Base-by-base conservation (phyloP, 345 rosid genomes). In the Arabis hirsuta region DNA sequence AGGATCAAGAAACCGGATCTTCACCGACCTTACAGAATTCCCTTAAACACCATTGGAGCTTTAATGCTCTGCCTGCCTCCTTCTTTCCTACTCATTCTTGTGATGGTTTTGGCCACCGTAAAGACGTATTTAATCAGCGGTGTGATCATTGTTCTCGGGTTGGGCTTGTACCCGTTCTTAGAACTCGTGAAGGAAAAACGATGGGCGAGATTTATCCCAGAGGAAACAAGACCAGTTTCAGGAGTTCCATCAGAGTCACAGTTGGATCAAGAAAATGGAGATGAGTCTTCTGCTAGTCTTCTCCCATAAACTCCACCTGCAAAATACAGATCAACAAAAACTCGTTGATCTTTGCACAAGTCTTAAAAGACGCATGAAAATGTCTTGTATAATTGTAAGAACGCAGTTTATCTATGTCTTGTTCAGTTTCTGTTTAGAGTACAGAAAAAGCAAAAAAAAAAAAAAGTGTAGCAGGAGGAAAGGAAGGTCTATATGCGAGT, bases 1-100 rank as follows among this genome's bases (percentile, higher is more conserved):
- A 77, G 95, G 81, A 73, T 91, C 36, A 84, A 86, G 81, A 94
- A 85, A 71, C 91, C 97, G 0, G 88, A 89, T 43, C 94, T 89
- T 24, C 81, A 81, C 43, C 76, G 91, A 51, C 98, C 97, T 41
- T 94, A 90, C 48, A 84, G 46, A 73, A 87, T 90, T 48, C 95
- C 95, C 0, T 69, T 91, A 63, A 79, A 82, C 42, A 94, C 96
- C 39, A 59, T 81, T 48, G 98, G 98, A 16, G 87, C 54, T 11
- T 53, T 83, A 11, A 14, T 88, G 72, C 85, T 88, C 14, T 88
- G 98, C 77, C 48, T 89, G 52, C 97, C 89, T 36, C 96, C 96
- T 16, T 76, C 94, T 13, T 12, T 82, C 41, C 81, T 94, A 75
- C 89, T 89, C 52, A 71, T 88, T 76, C 88, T 89, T 32, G 95